Percentiles rank a stretch among this genome's conserved stretches.
These are phyloP conservation scores for Prinsepia uniflora DNA, from an alignment of 306 rosid species.

Conservation along the genomic window DNA sequence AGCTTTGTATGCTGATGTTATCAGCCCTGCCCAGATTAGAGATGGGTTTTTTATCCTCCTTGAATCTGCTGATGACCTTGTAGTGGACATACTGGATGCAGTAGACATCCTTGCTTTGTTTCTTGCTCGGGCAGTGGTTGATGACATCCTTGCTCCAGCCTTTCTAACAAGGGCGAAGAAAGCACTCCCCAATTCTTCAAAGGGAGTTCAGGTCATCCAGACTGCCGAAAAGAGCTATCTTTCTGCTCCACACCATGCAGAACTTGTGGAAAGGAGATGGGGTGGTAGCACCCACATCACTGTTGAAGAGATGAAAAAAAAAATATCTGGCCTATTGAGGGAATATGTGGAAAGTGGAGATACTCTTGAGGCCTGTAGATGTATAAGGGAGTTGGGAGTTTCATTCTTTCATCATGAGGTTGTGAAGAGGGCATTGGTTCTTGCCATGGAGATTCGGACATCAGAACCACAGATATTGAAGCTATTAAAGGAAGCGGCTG, in stretches of 20 bases:
- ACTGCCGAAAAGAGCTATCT: constrained; percentile 93
- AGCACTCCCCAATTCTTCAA: constrained; percentile 83
- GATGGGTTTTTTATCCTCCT: constrained; percentile 91
- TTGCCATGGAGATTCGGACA: constrained; percentile 78
- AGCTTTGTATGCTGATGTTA: constrained; percentile 90
- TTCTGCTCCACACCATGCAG: constrained; percentile 99
- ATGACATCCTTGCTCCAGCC: constrained; percentile 96
- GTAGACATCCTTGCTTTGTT: constrained; percentile 92
- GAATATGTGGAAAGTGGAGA: constrained; percentile 86
- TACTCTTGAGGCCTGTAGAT: constrained; percentile 84
- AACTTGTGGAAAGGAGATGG: constrained; percentile 93
- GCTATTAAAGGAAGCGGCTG: constrained; percentile 89
- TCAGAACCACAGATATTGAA: constrained; percentile 65
- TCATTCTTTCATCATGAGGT: constrained; percentile 97
- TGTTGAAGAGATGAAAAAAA: constrained; percentile 92
- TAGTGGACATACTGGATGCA: constrained; percentile 88
- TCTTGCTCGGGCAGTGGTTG: constrained; percentile 96
- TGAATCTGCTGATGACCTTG: constrained; percentile 97
- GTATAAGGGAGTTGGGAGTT: constrained; percentile 89
- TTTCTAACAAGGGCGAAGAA: constrained; percentile 76
- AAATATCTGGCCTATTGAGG: constrained; percentile 69
- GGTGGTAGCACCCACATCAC: constrained; percentile 98
- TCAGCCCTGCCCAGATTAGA: constrained; percentile 80
- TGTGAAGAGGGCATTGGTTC: constrained; percentile 83
- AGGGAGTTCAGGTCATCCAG: constrained; percentile 75